A percentile compares a stretch with the other conserved stretches of the same genome.
Evolutionary conservation across 371 early-diverging fungal genomes (phyloP).

Genomic region (Mucor irregularis): DNA sequence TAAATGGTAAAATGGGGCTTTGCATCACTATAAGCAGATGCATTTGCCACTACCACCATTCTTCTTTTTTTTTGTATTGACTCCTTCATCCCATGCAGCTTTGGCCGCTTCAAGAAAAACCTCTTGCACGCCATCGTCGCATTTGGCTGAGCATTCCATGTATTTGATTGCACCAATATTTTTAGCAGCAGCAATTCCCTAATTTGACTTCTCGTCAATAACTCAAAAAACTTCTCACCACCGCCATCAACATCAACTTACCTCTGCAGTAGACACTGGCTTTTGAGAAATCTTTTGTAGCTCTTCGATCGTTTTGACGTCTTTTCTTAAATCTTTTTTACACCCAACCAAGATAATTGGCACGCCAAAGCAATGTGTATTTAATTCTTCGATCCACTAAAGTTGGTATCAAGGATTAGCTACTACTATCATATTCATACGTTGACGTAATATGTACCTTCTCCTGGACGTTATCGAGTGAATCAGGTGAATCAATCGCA

Average conservation of each 20-base stretch:
- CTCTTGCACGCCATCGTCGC: slow-evolving; percentile 28
- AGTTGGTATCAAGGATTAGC: neutral
- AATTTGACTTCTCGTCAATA: neutral
- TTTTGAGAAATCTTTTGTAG: slow-evolving; percentile 19
- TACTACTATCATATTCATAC: neutral
- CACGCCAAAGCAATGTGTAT: slow-evolving; percentile 34
- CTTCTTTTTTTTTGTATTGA: neutral
- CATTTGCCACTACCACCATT: neutral
- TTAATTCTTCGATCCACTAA: slow-evolving; percentile 58
- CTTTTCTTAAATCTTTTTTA: slow-evolving; percentile 53
- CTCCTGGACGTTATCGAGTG: slow-evolving; percentile 56
- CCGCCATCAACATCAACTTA: neutral
- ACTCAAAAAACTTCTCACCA: neutral
- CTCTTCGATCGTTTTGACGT: slow-evolving; percentile 25
- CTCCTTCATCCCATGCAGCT: neutral
- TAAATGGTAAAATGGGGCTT: too few relatives aligned
- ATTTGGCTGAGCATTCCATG: slow-evolving; percentile 33
- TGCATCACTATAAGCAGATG: neutral
- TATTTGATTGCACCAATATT: slow-evolving; percentile 23
- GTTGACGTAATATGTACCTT: slow-evolving; percentile 20
- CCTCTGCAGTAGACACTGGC: slow-evolving; percentile 32
- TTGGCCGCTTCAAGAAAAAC: slow-evolving; percentile 24
- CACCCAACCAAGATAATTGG: slow-evolving; percentile 52
- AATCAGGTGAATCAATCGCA: slow-evolving; percentile 59
- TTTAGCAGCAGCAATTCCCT: slow-evolving; percentile 18